These are phyloP conservation scores for Penicillium sp. DNA, from an alignment of 2,329 filamentous ascomycete genomes.

Conservation along the genomic window DNA sequence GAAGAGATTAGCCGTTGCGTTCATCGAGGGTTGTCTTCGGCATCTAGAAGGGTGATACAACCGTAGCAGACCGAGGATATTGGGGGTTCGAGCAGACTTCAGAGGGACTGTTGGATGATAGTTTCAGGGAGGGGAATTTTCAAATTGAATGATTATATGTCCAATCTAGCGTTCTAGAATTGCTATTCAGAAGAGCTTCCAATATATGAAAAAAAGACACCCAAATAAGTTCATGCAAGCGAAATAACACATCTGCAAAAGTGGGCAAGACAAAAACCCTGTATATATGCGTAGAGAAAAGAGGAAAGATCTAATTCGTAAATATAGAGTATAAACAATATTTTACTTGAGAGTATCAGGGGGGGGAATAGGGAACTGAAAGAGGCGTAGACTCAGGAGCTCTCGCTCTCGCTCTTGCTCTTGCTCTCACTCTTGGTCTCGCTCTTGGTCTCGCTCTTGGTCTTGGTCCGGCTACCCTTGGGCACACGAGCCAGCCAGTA, in stretches of 20 bases:
- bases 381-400: not conserved
- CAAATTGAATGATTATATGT: too few species aligned
- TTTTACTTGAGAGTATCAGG: not conserved
- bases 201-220: too few species aligned
- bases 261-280: not conserved
- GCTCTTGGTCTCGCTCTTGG: conserved; percentile 19
- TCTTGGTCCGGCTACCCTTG: conserved; percentile 33
- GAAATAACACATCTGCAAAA: not conserved
- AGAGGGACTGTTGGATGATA: too few species aligned
- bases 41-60: too few species aligned
- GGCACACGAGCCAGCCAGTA: conserved; percentile 64
- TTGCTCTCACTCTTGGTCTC: conserved; percentile 27
- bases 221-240: too few species aligned
- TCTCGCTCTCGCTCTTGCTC: conserved; percentile 21
- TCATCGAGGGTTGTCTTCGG: too few species aligned
- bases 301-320: not conserved
- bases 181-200: too few species aligned
- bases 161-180: too few species aligned
- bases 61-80: too few species aligned
- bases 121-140: too few species aligned
- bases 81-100: too few species aligned
- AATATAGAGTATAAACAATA: not conserved
- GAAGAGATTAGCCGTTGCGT: too few species aligned
- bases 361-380: not conserved
- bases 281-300: not conserved